Evolutionary conservation across 805 yeast genomes (phyloP).

Genomic region (Dipodascus geniculatus): DNA sequence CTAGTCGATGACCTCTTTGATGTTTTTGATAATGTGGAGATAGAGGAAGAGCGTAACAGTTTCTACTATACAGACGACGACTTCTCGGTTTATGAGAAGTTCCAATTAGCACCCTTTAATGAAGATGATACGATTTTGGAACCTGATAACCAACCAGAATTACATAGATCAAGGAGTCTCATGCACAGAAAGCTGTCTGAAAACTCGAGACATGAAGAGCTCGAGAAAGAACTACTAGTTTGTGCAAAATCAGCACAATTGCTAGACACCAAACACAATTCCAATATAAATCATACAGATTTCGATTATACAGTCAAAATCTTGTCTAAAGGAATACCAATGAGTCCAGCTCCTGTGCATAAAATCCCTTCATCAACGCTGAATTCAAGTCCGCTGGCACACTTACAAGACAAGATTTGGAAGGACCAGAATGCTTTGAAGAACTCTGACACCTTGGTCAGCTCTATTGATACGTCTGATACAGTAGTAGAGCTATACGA

Average conservation of each 20-base stretch:
- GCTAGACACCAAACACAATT: background rate
- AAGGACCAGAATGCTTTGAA: background rate
- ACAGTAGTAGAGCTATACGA: background rate
- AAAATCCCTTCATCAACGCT: background rate
- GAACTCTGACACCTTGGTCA: background rate
- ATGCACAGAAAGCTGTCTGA: background rate
- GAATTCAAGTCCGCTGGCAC: background rate
- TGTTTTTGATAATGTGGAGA: background rate
- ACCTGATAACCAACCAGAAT: background rate
- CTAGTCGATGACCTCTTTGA: background rate
- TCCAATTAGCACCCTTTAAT: background rate
- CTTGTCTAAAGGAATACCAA: background rate
- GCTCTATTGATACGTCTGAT: background rate
- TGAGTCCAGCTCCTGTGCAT: background rate
- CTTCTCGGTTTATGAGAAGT: background rate
- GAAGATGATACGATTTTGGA: background rate
- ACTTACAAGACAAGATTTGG: background rate
- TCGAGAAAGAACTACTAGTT: background rate
- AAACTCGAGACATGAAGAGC: background rate
- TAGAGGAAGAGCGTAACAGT: background rate
- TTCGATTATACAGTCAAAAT: background rate
- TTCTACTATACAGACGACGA: background rate
- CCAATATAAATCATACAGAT: background rate
- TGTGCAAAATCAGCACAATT: background rate
- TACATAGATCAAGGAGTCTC: background rate